phyloP scores from a whole-genome alignment of 73 alveolate genomes.

The Paramecium caudatum region DNA sequence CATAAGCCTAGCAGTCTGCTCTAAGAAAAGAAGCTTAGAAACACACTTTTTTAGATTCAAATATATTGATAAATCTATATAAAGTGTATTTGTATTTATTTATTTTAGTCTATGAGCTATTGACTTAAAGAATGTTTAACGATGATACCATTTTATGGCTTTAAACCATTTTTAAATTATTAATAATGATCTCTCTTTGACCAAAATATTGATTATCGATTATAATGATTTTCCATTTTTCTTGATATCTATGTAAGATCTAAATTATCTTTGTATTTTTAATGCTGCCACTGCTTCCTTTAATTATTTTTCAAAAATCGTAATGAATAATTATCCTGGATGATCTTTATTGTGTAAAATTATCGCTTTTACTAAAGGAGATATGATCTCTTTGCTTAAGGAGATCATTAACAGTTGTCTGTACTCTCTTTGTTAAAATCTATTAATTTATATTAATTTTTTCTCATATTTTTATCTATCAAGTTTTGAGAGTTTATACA shows the following conservation, averaged over 20 bases:
- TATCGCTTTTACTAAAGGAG: background rate
- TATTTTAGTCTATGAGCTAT: constrained; percentile 28
- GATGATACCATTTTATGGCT: constrained; percentile 1
- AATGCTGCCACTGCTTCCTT: constrained; percentile 43
- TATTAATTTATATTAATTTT: background rate
- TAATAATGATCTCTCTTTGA: constrained; percentile 3
- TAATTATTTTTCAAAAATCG: constrained; percentile 19
- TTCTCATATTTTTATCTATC: constrained; percentile 3
- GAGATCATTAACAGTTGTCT: background rate
- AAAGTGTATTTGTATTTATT: background rate
- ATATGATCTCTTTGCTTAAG: background rate
- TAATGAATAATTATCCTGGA: background rate
- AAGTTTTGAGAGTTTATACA: background rate
- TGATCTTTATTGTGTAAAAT: background rate
- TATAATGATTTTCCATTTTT: background rate
- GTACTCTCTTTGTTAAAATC: constrained; percentile 9
- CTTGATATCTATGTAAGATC: constrained; percentile 31
- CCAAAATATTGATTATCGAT: background rate
- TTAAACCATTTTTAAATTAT: constrained; percentile 30
- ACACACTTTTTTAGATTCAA: background rate
- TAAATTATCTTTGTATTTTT: constrained; percentile 31
- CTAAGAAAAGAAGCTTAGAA: background rate
- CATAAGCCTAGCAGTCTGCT: background rate
- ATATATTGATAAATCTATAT: background rate
- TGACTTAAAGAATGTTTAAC: background rate